A percentile compares a stretch with the other conserved stretches of the same genome.
Conservation (phyloP, 2,329 filamentous ascomycete species). For the Aspergillus hortae region DNA sequence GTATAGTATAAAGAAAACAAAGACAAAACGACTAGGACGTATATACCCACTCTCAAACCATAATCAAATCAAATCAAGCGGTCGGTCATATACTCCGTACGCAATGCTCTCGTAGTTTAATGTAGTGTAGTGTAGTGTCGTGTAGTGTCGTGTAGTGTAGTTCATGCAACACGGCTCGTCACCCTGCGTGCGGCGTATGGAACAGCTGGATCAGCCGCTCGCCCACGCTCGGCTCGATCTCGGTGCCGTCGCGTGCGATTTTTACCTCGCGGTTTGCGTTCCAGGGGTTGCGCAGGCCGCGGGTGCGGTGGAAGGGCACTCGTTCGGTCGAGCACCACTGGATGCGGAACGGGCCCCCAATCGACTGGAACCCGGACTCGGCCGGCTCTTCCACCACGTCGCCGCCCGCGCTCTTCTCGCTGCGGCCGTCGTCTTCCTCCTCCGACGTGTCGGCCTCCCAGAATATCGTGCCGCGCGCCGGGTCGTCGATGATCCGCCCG, state of each 20-base stretch:
- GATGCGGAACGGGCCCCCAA: slow-evolving; percentile 87
- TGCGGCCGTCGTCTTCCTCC: slow-evolving; percentile 32
- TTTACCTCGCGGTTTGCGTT: slow-evolving; percentile 95
- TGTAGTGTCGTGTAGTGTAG: too few relatives aligned
- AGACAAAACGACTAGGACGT: not conserved
- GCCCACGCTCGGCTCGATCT: slow-evolving; percentile 80
- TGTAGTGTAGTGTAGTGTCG: too few relatives aligned
- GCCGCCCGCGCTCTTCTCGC: slow-evolving; percentile 45
- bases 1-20: not conserved
- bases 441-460: slow-evolving; percentile 75
- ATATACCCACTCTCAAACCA: not conserved
- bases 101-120: too few relatives aligned
- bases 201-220: slow-evolving; percentile 76
- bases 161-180: not conserved
- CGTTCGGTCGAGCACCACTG: slow-evolving; percentile 83
- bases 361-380: slow-evolving; percentile 57
- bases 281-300: slow-evolving; percentile 87
- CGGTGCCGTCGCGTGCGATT: slow-evolving; percentile 90
- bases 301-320: slow-evolving; percentile 83
- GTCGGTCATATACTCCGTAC: too few relatives aligned
- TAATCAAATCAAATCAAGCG: too few relatives aligned
- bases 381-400: slow-evolving; percentile 43
- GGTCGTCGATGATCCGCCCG: slow-evolving; percentile 88
- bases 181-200: slow-evolving; percentile 44
- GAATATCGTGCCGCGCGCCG: slow-evolving; percentile 90